phyloP scores from a whole-genome alignment of 768 basidiomycete species.

The Clitopilus hobsonii region DNA sequence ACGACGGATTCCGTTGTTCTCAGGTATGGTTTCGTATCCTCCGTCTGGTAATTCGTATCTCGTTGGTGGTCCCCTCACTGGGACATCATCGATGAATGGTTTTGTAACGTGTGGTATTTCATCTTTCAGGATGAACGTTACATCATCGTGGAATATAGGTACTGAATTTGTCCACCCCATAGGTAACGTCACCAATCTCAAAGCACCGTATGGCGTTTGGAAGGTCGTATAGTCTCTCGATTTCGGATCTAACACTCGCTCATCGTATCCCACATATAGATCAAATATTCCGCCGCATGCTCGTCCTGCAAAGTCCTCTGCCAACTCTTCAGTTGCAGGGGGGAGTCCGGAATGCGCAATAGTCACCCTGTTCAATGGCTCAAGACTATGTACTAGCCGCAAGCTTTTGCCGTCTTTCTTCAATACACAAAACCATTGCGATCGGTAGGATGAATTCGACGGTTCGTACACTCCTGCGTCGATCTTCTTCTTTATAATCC shows the following conservation, averaged over 20 bases:
- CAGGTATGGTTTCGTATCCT: constrained; percentile 26
- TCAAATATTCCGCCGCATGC: constrained; percentile 24
- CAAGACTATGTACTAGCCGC: constrained; percentile 31
- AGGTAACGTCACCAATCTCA: constrained; percentile 27
- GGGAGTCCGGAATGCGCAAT: constrained; percentile 30
- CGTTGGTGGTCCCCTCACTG: constrained; percentile 25
- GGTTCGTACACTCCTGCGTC: constrained; percentile 27
- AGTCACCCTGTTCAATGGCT: constrained; percentile 31
- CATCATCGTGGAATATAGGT: constrained; percentile 34
- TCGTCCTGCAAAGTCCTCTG: constrained; percentile 21
- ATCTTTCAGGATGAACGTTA: constrained; percentile 28
- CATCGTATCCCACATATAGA: constrained; percentile 32
- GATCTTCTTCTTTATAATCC: constrained; percentile 17
- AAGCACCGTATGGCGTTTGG: constrained; percentile 27
- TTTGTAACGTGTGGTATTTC: constrained; percentile 33
- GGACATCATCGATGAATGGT: constrained; percentile 36
- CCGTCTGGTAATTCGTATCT: constrained; percentile 23
- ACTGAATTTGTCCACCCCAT: constrained; percentile 18
- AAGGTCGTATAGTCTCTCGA: constrained; percentile 32
- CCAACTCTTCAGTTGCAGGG: constrained; percentile 28
- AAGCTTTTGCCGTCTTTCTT: constrained; percentile 33
- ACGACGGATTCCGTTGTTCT: constrained; percentile 27
- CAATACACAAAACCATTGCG: constrained; percentile 28
- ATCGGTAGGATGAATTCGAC: constrained; percentile 24
- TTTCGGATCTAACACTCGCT: constrained; percentile 14